A percentile compares a stretch with the other conserved stretches of the same genome.
Conservation (phyloP, 345 rosid species). For the Atalantia buxifolia region DNA sequence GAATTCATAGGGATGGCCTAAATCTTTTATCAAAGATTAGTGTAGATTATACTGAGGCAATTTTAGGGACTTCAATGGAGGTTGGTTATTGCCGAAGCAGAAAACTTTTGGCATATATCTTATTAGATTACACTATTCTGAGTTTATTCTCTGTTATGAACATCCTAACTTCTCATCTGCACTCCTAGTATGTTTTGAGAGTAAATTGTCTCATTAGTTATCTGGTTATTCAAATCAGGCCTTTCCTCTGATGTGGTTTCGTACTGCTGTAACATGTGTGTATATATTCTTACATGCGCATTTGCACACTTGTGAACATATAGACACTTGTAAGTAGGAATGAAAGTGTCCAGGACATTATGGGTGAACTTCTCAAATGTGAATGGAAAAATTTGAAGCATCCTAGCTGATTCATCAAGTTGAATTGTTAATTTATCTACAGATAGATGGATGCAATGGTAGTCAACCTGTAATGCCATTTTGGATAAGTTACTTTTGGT, state of each 20-base stretch:
- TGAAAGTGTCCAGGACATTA: not conserved
- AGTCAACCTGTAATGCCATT: not conserved
- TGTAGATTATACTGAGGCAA: slow-evolving; percentile 78
- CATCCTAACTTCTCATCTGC: not conserved
- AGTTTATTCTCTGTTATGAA: not conserved
- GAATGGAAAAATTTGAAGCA: not conserved
- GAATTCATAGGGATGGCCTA: slow-evolving; percentile 77
- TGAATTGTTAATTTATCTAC: not conserved
- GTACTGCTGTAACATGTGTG: not conserved
- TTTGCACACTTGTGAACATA: not conserved
- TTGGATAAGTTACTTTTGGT: not conserved
- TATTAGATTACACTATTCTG: not conserved
- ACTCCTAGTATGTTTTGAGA: not conserved
- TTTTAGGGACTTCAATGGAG: slow-evolving; percentile 68
- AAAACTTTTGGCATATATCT: not conserved
- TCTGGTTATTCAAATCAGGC: not conserved
- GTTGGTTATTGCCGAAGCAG: slow-evolving; percentile 28
- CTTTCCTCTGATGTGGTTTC: not conserved
- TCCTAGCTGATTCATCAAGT: not conserved
- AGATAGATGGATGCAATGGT: not conserved
- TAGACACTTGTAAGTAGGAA: not conserved
- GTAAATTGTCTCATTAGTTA: not conserved
- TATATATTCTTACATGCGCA: not conserved
- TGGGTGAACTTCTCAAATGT: not conserved
- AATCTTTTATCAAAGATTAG: slow-evolving; percentile 71